Conservation (phyloP, 139 green algal genomes). For the Picochlorum sp. region DNA sequence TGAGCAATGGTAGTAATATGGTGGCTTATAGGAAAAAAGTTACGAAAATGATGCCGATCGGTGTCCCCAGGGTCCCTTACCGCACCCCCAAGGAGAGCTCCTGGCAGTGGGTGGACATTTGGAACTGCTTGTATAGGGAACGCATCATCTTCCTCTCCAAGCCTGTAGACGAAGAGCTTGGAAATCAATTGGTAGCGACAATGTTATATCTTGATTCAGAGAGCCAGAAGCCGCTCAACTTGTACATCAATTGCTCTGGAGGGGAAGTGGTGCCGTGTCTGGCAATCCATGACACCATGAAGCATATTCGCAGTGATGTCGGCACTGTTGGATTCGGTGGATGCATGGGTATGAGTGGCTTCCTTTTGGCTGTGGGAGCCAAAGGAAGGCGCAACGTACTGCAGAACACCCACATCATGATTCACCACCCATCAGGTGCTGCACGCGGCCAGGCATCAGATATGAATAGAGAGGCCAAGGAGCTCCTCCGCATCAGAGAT, state of each 20-base stretch:
- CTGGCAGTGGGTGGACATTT: constrained; percentile 92
- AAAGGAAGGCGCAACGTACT: constrained; percentile 87
- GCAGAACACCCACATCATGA: constrained; percentile 91
- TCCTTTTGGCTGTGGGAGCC: constrained; percentile 84
- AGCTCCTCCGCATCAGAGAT: constrained; percentile 86
- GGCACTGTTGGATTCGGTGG: constrained; percentile 90
- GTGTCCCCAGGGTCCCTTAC: constrained; percentile 80
- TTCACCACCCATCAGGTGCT: constrained; percentile 88
- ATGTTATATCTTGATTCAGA: constrained; percentile 88
- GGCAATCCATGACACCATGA: constrained; percentile 96
- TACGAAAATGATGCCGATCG: constrained; percentile 75
- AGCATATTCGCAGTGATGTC: constrained; percentile 80
- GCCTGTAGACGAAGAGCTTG: constrained; percentile 76
- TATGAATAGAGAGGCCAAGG: constrained; percentile 93
- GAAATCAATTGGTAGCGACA: constrained; percentile 83
- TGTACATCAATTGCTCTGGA: constrained; percentile 87
- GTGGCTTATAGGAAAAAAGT: constrained; percentile 10
- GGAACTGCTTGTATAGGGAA: constrained; percentile 88
- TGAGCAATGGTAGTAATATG: no score
- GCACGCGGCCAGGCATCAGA: constrained; percentile 88
- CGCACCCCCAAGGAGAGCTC: constrained; percentile 53
- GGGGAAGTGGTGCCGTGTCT: constrained; percentile 85
- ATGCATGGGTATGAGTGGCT: constrained; percentile 92
- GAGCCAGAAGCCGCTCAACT: constrained; percentile 74
- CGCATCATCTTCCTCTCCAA: constrained; percentile 85